phyloP scores from a whole-genome alignment of 345 rosid species.

The Crucihimalaya himalaica region DNA sequence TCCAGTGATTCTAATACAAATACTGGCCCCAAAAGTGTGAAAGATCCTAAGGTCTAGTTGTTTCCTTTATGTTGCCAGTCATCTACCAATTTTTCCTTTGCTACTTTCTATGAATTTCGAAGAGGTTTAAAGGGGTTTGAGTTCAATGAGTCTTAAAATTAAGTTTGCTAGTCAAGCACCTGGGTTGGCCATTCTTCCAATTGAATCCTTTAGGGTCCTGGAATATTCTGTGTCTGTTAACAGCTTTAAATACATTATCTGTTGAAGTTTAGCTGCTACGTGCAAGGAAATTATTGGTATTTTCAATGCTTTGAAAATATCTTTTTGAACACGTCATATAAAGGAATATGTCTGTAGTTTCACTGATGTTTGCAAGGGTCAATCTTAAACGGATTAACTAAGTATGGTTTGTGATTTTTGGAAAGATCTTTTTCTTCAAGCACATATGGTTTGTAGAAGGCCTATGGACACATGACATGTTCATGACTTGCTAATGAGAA shows the following conservation, averaged over 20 bases:
- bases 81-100: not conserved
- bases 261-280: not conserved
- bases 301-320: not conserved
- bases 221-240: not conserved
- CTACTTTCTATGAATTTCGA: conserved; percentile 10
- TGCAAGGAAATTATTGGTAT: not conserved
- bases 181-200: not conserved
- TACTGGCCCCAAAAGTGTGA: conserved; percentile 44
- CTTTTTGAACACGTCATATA: not conserved
- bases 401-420: not conserved
- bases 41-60: conserved; percentile 67
- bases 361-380: not conserved
- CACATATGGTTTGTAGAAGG: not conserved
- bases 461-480: conserved; percentile 9
- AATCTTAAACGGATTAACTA: not conserved
- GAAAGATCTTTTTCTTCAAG: not conserved
- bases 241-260: not conserved
- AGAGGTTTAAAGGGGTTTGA: not conserved
- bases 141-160: not conserved
- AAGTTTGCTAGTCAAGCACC: not conserved
- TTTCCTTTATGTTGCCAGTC: conserved; percentile 14
- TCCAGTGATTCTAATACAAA: conserved; percentile 47
- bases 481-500: not conserved
- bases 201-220: not conserved
- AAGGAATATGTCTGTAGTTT: not conserved